Conservation (phyloP, 2,329 filamentous ascomycete genomes). For the Lachnellula suecica region DNA sequence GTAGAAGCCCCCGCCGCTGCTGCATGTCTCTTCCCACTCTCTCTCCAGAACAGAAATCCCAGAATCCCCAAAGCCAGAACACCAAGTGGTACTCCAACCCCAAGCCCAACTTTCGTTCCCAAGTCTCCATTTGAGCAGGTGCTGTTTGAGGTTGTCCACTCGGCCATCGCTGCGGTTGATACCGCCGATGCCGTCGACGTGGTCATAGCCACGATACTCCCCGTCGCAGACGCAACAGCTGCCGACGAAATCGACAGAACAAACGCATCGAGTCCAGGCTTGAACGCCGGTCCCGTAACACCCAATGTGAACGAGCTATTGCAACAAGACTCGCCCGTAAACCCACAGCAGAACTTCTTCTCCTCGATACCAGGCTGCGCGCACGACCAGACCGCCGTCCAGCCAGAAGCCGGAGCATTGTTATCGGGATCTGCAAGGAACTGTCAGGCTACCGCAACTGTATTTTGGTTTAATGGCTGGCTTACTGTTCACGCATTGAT, state of each 20-base stretch:
- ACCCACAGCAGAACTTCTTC: constrained; percentile 12
- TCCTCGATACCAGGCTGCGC: constrained; percentile 1
- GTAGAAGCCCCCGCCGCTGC: background rate
- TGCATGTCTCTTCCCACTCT: constrained; percentile 5
- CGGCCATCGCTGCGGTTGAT: background rate
- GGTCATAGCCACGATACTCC: no score
- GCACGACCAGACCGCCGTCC: constrained; percentile 13
- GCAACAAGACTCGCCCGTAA: constrained; percentile 12
- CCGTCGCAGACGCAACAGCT: constrained; percentile 2
- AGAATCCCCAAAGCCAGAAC: constrained; percentile 16
- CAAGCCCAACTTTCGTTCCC: constrained; percentile 19
- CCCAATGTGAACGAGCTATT: constrained; percentile 9
- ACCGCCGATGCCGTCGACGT: background rate
- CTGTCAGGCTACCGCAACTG: background rate
- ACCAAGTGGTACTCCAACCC: constrained; percentile 18
- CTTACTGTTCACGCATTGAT: constrained; percentile 15
- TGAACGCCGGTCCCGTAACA: constrained; percentile 11
- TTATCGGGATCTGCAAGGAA: constrained; percentile 14
- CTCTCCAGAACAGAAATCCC: constrained; percentile 16
- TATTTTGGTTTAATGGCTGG: background rate
- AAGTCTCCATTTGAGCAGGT: constrained; percentile 1
- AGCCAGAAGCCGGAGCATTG: constrained; percentile 1
- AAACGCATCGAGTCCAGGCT: constrained; percentile 13
- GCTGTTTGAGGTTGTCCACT: background rate
- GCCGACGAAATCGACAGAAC: constrained; percentile 4